Evolutionary conservation across 1,284 basidiomycete genomes (phyloP), one percentile per base, ranked within the genome.

Genomic region (Cystobasidium slooffiae): DNA sequence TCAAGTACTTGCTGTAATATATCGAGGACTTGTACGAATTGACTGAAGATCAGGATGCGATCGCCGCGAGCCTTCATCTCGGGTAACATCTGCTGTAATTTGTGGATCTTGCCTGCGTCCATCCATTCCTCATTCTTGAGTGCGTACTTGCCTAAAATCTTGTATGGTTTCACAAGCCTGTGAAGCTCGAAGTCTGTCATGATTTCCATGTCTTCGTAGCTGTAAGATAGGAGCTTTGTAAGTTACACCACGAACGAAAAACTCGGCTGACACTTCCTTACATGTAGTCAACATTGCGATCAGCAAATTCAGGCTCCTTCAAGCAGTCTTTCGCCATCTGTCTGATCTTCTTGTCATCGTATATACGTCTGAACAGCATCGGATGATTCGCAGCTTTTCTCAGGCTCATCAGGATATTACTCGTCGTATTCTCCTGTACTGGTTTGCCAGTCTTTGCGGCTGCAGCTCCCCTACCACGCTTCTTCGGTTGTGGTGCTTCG

Each of bases 171-270:
- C 85, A 80, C 90, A 90, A 81, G 93, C 51, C 87, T 83, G 79
- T 95, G 92, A 56, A 98, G 84, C 83, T 97, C 94, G 8, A 93
- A 90, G 82, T 98, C 94, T 62, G 92, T 94, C 94, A 97, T 97
- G 39, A 94, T 88, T 78, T 91, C 80, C 80, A 81, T 78, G 75
- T 83, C 80, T 78, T 82, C 80, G 53, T 64, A 77, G 39, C 70
- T 73, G 53, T 39, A 5, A 5, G n/a, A 56, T 8, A 9, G 14
- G 41, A 22, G 18, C 31, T 31, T 31, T 31, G 31, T 31, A 1
- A 31, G 5, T 31, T 31, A 31, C 31, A 31, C 2, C 31, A 31
- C 31, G 31, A 5, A 2, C 31, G 5, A 31, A 31, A 5, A 31
- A 1, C 31, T 31, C 31, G 31, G 31, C 31, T 5, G 5, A 31